A percentile compares a stretch with the other conserved stretches of the same genome.
These are phyloP conservation scores for Eudorina sp. DNA, from an alignment of 139 green algal species.

Conservation along the genomic window DNA sequence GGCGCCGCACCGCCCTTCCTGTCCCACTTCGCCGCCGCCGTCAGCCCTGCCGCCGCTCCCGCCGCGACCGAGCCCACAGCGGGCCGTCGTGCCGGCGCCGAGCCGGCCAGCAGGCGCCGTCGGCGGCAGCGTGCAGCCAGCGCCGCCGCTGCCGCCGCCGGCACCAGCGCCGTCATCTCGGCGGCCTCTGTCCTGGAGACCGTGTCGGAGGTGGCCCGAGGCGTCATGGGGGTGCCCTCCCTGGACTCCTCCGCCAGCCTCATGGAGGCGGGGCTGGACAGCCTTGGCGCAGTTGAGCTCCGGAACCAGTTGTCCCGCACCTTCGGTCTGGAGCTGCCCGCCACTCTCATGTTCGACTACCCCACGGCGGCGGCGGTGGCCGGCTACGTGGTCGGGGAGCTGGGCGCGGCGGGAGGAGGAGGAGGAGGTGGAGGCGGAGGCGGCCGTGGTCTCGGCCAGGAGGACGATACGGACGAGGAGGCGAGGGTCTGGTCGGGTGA, in stretches of 20 bases:
- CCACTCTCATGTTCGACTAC: constrained; percentile 89
- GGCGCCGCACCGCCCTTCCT: constrained; percentile 43
- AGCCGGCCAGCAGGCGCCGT: background rate
- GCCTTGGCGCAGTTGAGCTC: constrained; percentile 84
- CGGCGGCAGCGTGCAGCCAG: background rate
- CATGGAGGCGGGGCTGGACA: constrained; percentile 85
- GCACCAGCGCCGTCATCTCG: background rate
- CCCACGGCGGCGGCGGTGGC: constrained; percentile 68
- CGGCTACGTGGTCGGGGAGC: constrained; percentile 4
- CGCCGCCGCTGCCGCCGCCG: background rate
- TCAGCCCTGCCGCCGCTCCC: background rate
- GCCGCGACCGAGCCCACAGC: background rate
- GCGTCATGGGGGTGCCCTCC: constrained; percentile 59
- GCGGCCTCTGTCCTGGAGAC: background rate
- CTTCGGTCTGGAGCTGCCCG: constrained; percentile 78
- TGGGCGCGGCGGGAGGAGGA: background rate
- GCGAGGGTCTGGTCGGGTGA: background rate
- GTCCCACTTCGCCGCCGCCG: background rate
- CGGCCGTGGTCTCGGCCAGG: background rate
- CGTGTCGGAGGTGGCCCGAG: constrained; percentile 52
- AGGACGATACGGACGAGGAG: background rate
- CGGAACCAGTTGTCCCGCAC: constrained; percentile 75
- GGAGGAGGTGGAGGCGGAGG: background rate
- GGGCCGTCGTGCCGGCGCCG: background rate
- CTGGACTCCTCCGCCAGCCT: constrained; percentile 65